Base-by-base conservation (phyloP, 2,329 filamentous ascomycete genomes). In the Clonostachys rhizophaga region DNA sequence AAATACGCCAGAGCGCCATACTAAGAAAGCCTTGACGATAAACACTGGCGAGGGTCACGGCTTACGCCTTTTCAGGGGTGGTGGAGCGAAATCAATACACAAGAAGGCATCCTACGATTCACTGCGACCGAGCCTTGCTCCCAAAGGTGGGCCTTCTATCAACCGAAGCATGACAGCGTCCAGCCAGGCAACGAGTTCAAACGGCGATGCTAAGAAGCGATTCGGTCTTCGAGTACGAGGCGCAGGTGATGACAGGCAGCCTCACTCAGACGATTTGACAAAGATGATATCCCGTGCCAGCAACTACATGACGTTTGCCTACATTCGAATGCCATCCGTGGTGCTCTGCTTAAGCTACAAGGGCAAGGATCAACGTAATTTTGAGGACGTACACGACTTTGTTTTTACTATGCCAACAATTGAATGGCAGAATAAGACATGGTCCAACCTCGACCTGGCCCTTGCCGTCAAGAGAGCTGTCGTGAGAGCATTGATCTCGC, bases 381-480 rank as follows among this genome's bases (percentile, higher is more conserved):
- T 99, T 48, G 91, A 96, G 69, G 95, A 99, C 65, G 87, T 99
- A 14, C 92, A 99, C 67, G 87, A 97, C 61, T 95, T 99, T 56
- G 94, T 99, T 43, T 99, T 99, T 79, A 85, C 90, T 34, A 82
- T 99, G 69, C 94, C 94, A 5, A 87, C 88, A 3, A 84, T 99
- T 42, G 94, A 99, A 64, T 97, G 96, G 71, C 84, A 90, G 53
- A 99, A 99, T 76, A 99, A 99, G 74, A 97, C 91, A 9, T 99
- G 94, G 94, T 96, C 91, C 7, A 99, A 97, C 63, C 79, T 99
- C 7, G 94, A 99, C 60, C 81, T 99, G 10, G 91, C 92, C 1
- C 76, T 97, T 43, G 87, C 91, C 13, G 77, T 99, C 46, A 97
- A 99, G 71, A 95, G 91, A 62, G 91, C 95, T 42, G 88, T 97